phyloP scores from a whole-genome alignment of 2,329 filamentous ascomycete genomes.

The Colletotrichum agaves region DNA sequence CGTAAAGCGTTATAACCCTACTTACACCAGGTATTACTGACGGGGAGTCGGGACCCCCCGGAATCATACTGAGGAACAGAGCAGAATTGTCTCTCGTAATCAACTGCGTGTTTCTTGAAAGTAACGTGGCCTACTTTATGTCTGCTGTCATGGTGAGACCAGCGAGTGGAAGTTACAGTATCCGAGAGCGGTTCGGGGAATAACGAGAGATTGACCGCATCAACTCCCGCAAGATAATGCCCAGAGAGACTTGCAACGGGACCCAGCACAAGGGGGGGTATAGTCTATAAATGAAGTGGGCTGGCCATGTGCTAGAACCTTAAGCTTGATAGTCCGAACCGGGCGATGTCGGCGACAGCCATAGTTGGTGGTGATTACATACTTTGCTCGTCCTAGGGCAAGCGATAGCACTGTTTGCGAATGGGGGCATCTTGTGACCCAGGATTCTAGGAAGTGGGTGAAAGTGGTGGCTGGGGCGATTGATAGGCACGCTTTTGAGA shows the following conservation, averaged over 20 bases:
- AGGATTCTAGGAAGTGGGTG: background rate
- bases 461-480: conserved; percentile 11
- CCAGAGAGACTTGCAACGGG: background rate
- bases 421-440: background rate
- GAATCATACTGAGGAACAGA: too few relatives aligned
- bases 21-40: too few relatives aligned
- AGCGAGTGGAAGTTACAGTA: conserved; percentile 4
- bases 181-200: background rate
- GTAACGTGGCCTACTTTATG: background rate
- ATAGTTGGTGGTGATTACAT: background rate
- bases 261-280: too few relatives aligned
- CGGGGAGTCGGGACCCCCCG: too few relatives aligned
- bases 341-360: background rate
- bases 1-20: too few relatives aligned
- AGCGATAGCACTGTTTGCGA: background rate
- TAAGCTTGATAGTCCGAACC: background rate
- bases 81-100: too few relatives aligned
- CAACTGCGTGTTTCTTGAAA: background rate
- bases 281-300: too few relatives aligned
- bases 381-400: background rate
- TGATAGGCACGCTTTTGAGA: background rate
- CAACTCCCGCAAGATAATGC: background rate
- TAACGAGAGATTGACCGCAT: background rate
- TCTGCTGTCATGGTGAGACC: conserved; percentile 5
- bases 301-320: background rate